phyloP scores from a whole-genome alignment of 73 alveolate genomes.

The Diophrys sp. region DNA sequence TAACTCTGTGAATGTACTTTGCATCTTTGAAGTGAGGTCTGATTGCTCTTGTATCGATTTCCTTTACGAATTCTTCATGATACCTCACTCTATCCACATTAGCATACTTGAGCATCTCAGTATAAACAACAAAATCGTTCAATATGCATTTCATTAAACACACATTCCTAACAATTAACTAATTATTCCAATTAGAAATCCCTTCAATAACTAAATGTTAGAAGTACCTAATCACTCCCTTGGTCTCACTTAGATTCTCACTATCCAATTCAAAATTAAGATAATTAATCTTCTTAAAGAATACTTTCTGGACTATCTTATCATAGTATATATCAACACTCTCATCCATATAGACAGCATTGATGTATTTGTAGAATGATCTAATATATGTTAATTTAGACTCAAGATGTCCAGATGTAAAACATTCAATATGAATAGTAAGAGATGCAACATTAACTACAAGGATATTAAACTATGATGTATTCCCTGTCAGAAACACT shows the following conservation, averaged over 20 bases:
- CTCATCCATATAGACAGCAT: not conserved
- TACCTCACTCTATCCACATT: not conserved
- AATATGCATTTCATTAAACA: not conserved
- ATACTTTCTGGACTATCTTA: not conserved
- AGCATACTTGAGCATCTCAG: not conserved
- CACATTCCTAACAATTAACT: not conserved
- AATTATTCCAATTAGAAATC: not conserved
- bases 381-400: too few species aligned
- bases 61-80: not conserved
- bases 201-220: not conserved
- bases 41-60: not conserved
- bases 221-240: not conserved
- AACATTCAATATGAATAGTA: not conserved
- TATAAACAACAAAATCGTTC: not conserved
- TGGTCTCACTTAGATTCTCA: not conserved
- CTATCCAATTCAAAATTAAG: not conserved
- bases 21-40: not conserved
- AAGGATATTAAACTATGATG: not conserved
- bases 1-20: not conserved
- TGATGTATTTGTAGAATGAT: not conserved
- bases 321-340: not conserved
- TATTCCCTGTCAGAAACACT: not conserved
- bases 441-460: not conserved
- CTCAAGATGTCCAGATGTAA: not conserved
- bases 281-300: too few species aligned